Base-by-base conservation (phyloP, 495 filamentous ascomycete species). In the Sabuloglossum arenarium region DNA sequence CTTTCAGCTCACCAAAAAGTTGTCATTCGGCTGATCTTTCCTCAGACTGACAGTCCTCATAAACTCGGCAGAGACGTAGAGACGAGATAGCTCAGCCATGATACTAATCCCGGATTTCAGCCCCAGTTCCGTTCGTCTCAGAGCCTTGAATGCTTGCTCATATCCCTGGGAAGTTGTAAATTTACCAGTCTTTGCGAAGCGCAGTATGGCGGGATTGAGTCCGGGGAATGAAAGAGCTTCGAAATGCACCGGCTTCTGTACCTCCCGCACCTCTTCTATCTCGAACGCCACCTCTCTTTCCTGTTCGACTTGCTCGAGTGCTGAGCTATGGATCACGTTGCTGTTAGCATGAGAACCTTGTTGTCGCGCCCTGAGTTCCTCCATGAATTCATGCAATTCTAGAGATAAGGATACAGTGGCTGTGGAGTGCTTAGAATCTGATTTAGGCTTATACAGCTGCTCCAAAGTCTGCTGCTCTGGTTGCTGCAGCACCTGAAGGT, bases 301-400 rank as follows among this genome's bases (percentile, higher is more conserved):
- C 42, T 70, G 66, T 59, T 85, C 75, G 27, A 77, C 69, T 60
- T 86, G 82, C 62, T 88, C 81, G 14, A 81, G 69, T 1, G 84
- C 66, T 0, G 65, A 14, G 58, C 60, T 1, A 60, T 45, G 19
- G 69, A 43, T 34, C 64, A 56, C 6, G 56, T 62, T 60, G 0
- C 64, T 63, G 14, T 53, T 58, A 32, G 66, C 64, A n/a, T 63
- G 42, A 12, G 64, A 59, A 1, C 11, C 60, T 39, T 60, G 57
- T 10, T 61, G 59, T 52, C 60, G 63, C 0, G 0, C 32, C 2
- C 58, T 54, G 6, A 72, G 60, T 21, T 68, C 61, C 9, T 64
- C 53, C 49, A 67, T 63, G 54, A 62, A 65, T 12, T 21, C 32
- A 2, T 39, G 24, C 3, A 73, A 27, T 21, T 61, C 32, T 11